Evolutionary conservation across 169 alveolate species (phyloP).

Genomic region (Blepharisma undulans): DNA sequence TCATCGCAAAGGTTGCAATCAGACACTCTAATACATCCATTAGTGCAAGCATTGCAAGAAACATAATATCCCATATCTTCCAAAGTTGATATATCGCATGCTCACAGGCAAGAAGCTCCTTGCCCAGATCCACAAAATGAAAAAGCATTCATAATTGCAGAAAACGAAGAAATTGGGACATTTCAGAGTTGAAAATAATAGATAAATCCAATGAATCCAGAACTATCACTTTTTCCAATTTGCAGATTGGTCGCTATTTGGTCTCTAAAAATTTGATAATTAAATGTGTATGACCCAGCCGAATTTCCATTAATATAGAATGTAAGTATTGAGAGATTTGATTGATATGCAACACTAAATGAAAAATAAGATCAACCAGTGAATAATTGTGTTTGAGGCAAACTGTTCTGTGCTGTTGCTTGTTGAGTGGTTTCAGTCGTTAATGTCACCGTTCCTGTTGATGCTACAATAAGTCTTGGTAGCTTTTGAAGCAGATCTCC

Average conservation of each 20-base stretch:
- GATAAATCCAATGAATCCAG: neutral
- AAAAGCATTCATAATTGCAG: neutral
- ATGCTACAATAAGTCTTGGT: neutral
- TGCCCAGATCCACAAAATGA: neutral
- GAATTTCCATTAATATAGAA: neutral
- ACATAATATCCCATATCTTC: neutral
- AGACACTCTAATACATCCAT: neutral
- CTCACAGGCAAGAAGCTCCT: neutral
- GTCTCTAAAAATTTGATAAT: neutral
- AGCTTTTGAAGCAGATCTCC: neutral
- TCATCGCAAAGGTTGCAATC: slow-evolving; percentile 1
- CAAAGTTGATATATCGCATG: neutral
- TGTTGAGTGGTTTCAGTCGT: neutral
- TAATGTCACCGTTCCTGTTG: neutral
- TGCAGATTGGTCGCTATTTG: neutral
- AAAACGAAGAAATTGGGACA: neutral
- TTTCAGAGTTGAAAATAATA: neutral
- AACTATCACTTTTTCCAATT: neutral
- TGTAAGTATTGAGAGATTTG: neutral
- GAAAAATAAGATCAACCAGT: neutral
- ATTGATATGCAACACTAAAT: neutral
- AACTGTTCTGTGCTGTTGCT: neutral
- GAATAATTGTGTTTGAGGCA: neutral
- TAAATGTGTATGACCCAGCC: neutral
- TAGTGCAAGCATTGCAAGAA: neutral